A percentile compares a stretch with the other conserved stretches of the same genome.
phyloP scores from a whole-genome alignment of 805 yeast species.

The Ogataea pilisensis region DNA sequence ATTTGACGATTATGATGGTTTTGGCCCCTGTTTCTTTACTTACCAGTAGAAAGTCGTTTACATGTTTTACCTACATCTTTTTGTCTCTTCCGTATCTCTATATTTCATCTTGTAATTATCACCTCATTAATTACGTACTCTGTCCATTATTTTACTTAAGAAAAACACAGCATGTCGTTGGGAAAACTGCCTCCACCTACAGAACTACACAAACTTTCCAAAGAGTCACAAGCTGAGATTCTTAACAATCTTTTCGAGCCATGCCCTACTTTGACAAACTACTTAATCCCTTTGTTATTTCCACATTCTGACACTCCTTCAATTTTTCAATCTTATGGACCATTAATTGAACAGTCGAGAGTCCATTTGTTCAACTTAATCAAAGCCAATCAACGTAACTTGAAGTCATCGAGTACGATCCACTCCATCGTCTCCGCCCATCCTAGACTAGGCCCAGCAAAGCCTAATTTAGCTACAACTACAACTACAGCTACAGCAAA shows the following conservation, averaged over 20 bases:
- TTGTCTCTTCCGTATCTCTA: too few species aligned
- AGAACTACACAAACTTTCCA: conserved; percentile 18
- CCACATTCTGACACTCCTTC: neutral
- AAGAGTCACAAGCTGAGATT: conserved; percentile 33
- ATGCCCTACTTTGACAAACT: conserved; percentile 44
- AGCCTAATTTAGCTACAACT: too few species aligned
- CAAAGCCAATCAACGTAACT: neutral
- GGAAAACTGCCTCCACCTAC: conserved; percentile 28
- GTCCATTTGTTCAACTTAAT: neutral
- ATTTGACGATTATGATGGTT: too few species aligned
- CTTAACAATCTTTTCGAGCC: conserved; percentile 64
- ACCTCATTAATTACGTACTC: too few species aligned
- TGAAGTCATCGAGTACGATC: conserved; percentile 5
- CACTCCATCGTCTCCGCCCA: conserved; percentile 77
- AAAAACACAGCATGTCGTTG: neutral
- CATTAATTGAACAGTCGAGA: conserved; percentile 16
- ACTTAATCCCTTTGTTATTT: conserved; percentile 30
- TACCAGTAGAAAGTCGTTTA: too few species aligned
- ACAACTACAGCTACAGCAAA: conserved; percentile 1
- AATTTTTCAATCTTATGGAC: conserved; percentile 27
- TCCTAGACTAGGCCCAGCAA: conserved; percentile 77
- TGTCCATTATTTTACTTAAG: neutral
- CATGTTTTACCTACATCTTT: too few species aligned
- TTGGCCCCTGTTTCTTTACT: too few species aligned
- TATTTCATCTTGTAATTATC: too few species aligned